Evolutionary conservation across 208 protist species (phyloP), one percentile per base, ranked within the genome.

Genomic region (Wallacemonas sp.): DNA sequence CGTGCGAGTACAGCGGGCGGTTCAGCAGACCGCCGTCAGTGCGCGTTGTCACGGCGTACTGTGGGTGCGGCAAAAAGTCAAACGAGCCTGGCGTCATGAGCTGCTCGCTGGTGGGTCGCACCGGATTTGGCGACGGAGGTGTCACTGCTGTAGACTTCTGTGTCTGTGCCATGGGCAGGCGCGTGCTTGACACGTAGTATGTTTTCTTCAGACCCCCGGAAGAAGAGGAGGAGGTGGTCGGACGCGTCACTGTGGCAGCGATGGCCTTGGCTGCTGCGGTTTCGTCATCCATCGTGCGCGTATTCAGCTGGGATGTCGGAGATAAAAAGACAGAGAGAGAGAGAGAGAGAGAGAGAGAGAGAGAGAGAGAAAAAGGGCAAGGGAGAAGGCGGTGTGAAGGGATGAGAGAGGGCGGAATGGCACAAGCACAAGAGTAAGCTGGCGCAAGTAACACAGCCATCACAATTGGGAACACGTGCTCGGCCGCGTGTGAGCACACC

Each of bases 1-100:
- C 63, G 67, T 93, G 87, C 23, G 78, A 67, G 57, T 79, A 93
- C 18, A 93, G 63, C 12, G 84, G 83, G 42, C 77, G 78, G 38
- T 89, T 74, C n/a, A 86, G 11, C n/a, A 61, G 31, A 4, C 63
- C 63, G 11, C 65, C 14, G 49, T 72, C 66, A 22, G 73, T 14
- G 5, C 69, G 50, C 50, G 67, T 54, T 32, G 57, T 18, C 74
- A 59, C 73, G n/a, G 76, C 80, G 33, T 89, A 92, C 42, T 65
- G 28, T 12, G 86, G 82, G 55, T 85, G 73, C 1, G 87, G 87
- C 12, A 93, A 67, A 52, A 92, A 83, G 10, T 70, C 67, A 67
- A 87, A 92, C 65, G 79, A 61, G 2, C 86, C 80, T 2, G 65
- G 59, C 31, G 49, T 45, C 44, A 38, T 72, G 31, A 57, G n/a